phyloP scores from a whole-genome alignment of 352 stramenopile species.

The Phytophthora pini region DNA sequence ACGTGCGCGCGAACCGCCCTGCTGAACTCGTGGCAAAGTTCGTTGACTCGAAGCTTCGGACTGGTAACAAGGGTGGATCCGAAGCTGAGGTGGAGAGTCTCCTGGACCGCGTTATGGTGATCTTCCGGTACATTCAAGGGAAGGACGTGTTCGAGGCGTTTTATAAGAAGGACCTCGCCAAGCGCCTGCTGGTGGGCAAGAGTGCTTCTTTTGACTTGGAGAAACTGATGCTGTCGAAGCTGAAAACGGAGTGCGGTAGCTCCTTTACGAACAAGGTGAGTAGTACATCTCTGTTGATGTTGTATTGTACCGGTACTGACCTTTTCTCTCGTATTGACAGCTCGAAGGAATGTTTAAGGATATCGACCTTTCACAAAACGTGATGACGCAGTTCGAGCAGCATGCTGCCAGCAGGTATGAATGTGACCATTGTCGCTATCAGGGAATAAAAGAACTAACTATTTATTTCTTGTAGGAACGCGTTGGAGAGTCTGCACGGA shows the following conservation, averaged over 20 bases:
- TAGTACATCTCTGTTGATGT: background rate
- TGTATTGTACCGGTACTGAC: conserved; percentile 8
- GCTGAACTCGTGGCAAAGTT: conserved; percentile 94
- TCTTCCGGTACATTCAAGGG: conserved; percentile 96
- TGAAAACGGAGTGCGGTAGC: conserved; percentile 98
- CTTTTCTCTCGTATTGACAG: conserved; percentile 33
- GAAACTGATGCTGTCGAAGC: conserved; percentile 96
- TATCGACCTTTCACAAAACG: conserved; percentile 96
- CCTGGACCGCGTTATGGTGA: conserved; percentile 93
- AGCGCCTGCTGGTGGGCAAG: conserved; percentile 94
- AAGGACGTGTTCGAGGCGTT: conserved; percentile 99
- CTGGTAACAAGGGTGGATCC: conserved; percentile 83
- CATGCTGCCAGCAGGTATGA: conserved; percentile 74
- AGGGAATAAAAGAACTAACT: background rate
- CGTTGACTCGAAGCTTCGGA: conserved; percentile 90
- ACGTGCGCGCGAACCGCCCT: conserved; percentile 82
- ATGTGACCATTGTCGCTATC: background rate
- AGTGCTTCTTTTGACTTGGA: conserved; percentile 95
- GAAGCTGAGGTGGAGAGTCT: conserved; percentile 90
- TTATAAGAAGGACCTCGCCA: conserved; percentile 98
- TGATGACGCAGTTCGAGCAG: conserved; percentile 94
- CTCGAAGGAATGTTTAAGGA: conserved; percentile 99
- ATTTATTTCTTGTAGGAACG: conserved; percentile 37
- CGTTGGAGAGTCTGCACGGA: conserved; percentile 51
- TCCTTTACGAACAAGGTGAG: conserved; percentile 97